Evolutionary conservation across 2,329 filamentous ascomycete genomes (phyloP).

Genomic region (Fusarium sp.): DNA sequence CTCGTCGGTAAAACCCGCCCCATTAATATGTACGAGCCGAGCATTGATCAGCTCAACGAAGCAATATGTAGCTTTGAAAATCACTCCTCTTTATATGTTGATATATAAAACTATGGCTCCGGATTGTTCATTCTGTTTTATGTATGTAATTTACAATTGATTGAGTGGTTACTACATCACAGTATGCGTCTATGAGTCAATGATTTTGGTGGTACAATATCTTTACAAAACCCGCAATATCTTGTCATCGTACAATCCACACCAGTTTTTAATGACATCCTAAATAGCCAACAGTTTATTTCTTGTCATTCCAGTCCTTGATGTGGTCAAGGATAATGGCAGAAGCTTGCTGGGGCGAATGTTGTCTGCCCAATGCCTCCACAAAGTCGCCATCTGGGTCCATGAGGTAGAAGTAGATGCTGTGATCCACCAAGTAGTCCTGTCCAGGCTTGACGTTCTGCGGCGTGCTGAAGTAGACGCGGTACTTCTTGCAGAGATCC

Average conservation of each 20-base stretch:
- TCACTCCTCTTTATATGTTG: neutral
- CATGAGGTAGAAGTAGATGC: conserved; percentile 99
- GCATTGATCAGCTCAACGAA: conserved; percentile 26
- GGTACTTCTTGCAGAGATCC: conserved; percentile 91
- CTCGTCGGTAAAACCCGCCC: conserved; percentile 42
- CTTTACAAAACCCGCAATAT: conserved; percentile 41
- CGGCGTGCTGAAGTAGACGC: conserved; percentile 97
- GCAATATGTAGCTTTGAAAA: neutral
- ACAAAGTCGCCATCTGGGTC: conserved; percentile 98
- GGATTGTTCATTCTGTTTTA: neutral
- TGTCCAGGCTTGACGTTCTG: conserved; percentile 88
- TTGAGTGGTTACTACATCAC: conserved; percentile 44
- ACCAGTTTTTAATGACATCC: conserved; percentile 13
- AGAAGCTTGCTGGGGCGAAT: conserved; percentile 87
- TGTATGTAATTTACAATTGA: conserved; percentile 39
- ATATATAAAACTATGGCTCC: neutral
- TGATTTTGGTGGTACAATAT: conserved; percentile 43
- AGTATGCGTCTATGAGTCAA: conserved; percentile 40
- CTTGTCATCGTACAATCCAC: conserved; percentile 33
- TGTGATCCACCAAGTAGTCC: conserved; percentile 98
- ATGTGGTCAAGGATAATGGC: conserved; percentile 88
- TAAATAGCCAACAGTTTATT: conserved; percentile 6
- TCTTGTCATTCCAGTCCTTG: conserved; percentile 62
- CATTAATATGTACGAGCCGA: conserved; percentile 17
- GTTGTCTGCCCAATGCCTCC: conserved; percentile 93